These are phyloP conservation scores for Galerina sulciceps DNA, from an alignment of 768 basidiomycete species.

Conservation along the genomic window DNA sequence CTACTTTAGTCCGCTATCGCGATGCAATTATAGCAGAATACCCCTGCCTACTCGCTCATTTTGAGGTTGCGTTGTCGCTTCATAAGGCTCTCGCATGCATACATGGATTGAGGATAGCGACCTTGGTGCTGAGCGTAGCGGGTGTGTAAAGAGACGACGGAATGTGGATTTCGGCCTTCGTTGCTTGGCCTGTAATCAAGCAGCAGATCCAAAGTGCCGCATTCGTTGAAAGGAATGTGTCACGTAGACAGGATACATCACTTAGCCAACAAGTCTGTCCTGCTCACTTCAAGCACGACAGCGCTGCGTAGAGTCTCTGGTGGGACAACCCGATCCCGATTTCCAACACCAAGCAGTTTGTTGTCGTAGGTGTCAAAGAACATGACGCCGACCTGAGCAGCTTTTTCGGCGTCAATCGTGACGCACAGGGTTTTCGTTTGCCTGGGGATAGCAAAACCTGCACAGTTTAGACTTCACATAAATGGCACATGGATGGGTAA, in stretches of 20 bases:
- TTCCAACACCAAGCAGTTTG: constrained; percentile 19
- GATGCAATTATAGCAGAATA: no score
- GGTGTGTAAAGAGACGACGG: no score
- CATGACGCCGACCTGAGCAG: constrained; percentile 20
- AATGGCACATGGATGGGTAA: background rate
- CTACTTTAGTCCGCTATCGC: no score
- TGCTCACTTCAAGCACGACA: constrained; percentile 18
- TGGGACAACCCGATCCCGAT: constrained; percentile 18
- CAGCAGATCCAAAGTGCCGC: background rate
- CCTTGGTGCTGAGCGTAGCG: no score
- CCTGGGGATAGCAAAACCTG: constrained; percentile 17
- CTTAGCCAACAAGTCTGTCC: background rate
- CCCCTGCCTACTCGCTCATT: background rate
- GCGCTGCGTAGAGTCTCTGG: constrained; percentile 18
- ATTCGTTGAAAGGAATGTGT: background rate
- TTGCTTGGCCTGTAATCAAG: no score
- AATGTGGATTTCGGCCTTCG: no score
- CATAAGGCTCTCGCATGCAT: background rate
- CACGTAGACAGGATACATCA: background rate
- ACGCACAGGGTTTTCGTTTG: constrained; percentile 18
- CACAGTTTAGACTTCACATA: background rate
- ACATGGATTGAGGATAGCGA: no score
- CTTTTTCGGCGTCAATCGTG: constrained; percentile 21
- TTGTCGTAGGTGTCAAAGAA: constrained; percentile 21
- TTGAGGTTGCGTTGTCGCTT: background rate